Base-by-base conservation (phyloP, 106 monocot species). In the Acorus calamus region DNA sequence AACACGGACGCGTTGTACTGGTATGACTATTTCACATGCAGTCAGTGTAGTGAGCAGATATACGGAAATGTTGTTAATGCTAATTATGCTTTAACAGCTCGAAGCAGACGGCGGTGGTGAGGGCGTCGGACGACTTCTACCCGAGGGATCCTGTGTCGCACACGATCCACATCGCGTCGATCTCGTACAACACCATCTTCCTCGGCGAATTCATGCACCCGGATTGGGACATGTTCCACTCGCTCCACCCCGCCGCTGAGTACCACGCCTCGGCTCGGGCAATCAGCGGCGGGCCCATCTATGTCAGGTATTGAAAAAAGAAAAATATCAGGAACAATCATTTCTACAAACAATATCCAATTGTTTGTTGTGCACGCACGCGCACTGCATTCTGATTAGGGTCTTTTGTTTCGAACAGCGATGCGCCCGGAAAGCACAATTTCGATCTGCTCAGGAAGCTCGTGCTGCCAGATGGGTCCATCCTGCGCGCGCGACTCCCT, bases 221-320 rank as follows among this genome's bases (percentile, higher is more conserved):
- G 1, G 98, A 98, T 65, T 98, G 98, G 98, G 98, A 98, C 53
- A 98, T 98, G 91, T 98, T 98, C 56, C 98, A 98, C 59, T 88
- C 91, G 7, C 74, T 83, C 42, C 98, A 98, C 54, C 98, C 98
- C 2, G 88, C 91, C 0, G 98, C 88, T 0, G 91, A 98, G 46
- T 98, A 85, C 73, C 98, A 98, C 50, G 98, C 81, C 11, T 79
- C 98, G 4, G 91, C 98, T 3, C 76, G 98, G 10, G 91, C 98
- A 10, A 88, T 98, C 57, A 88, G 98, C n/a, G 98, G 98, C 2
- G 90, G 98, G 3, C 91, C 98, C 4, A 59, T 98, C 41, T 98
- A 98, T 68, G 98, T 98, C 56, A 98, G 94, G 94, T 90, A 28
- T 28, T 28, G 28, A 28, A 28, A 28, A 28, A 28, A 28, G 1